These are phyloP conservation scores for Kwoniella shandongensis DNA, from an alignment of 768 basidiomycete genomes.

Conservation along the genomic window DNA sequence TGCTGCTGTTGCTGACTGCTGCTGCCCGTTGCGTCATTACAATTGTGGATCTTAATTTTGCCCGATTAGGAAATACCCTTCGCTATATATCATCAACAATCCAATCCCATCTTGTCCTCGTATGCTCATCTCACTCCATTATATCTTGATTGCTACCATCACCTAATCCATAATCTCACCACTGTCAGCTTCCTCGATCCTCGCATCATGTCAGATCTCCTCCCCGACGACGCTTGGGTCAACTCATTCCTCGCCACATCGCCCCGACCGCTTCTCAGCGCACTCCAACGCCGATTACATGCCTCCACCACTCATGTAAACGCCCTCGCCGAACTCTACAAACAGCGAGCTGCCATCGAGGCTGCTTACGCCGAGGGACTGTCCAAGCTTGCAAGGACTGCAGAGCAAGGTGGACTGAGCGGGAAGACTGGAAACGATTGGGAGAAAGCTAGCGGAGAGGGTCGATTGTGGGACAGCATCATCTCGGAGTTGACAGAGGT, in stretches of 20 bases:
- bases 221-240: constrained; percentile 49
- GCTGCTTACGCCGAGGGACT: constrained; percentile 48
- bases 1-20: too few species aligned
- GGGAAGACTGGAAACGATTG: constrained; percentile 37
- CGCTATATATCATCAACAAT: background rate
- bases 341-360: constrained; percentile 50
- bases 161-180: too few species aligned
- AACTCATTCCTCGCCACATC: constrained; percentile 35
- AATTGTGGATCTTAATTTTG: background rate
- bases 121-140: constrained; percentile 3
- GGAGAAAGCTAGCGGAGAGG: constrained; percentile 40
- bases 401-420: constrained; percentile 37
- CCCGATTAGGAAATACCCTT: constrained; percentile 16
- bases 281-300: constrained; percentile 37
- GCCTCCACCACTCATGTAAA: constrained; percentile 45
- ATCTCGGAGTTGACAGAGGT: constrained; percentile 49
- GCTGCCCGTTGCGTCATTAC: constrained; percentile 16
- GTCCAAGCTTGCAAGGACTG: constrained; percentile 46
- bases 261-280: constrained; percentile 39
- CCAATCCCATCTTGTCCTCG: background rate
- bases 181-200: background rate
- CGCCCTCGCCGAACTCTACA: constrained; percentile 49
- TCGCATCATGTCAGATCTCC: constrained; percentile 33
- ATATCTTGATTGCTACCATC: background rate
- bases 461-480: constrained; percentile 42